A percentile compares a stretch with the other conserved stretches of the same genome.
Conservation (phyloP, 2,329 filamentous ascomycete genomes). For the Colletotrichum paranaense region DNA sequence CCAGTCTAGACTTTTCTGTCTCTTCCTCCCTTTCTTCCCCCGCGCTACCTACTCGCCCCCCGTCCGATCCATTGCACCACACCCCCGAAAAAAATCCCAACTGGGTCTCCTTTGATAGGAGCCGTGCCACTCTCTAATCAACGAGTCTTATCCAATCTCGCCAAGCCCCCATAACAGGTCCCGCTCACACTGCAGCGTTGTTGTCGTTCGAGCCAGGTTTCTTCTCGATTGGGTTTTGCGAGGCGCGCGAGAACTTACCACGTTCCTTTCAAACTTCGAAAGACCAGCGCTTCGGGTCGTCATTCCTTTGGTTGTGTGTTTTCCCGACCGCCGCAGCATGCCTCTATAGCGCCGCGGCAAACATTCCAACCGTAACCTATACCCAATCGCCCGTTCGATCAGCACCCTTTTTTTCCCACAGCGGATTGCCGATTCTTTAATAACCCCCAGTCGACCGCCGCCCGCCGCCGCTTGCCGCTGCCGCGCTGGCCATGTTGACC, state of each 20-base stretch:
- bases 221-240: constrained; percentile 21
- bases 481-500: constrained; percentile 34
- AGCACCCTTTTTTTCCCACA: neutral
- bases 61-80: neutral
- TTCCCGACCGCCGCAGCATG: constrained; percentile 23
- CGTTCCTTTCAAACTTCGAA: neutral
- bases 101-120: constrained; percentile 49
- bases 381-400: constrained; percentile 9
- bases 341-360: constrained; percentile 29
- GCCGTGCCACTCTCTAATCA: constrained; percentile 45
- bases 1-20: neutral
- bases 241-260: neutral
- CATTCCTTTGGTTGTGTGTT: constrained; percentile 12
- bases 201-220: constrained; percentile 2
- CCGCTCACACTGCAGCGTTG: constrained; percentile 11
- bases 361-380: neutral
- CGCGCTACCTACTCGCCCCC: neutral
- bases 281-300: constrained; percentile 9
- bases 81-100: constrained; percentile 32
- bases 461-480: neutral
- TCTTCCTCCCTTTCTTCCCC: constrained; percentile 3
- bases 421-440: constrained; percentile 1
- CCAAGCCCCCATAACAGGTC: constrained; percentile 22
- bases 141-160: constrained; percentile 31
- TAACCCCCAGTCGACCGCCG: neutral